Evolutionary conservation across 148 eudicot genomes (phyloP).

Genomic region (Nepenthes mirabilis): DNA sequence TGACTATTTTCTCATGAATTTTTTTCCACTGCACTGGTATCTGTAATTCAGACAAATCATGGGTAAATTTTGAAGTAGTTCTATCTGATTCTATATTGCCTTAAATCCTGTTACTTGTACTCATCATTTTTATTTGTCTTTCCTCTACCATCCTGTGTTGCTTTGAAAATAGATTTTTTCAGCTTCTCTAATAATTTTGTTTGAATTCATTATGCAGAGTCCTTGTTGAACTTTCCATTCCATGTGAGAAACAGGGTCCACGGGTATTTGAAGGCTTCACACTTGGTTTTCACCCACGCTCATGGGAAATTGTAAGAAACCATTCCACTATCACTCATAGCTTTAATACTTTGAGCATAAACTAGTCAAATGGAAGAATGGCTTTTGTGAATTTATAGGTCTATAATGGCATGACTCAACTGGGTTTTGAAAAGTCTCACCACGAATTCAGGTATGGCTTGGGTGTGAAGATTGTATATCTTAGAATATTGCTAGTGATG

Average conservation of each 20-base stretch:
- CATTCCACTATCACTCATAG: background rate
- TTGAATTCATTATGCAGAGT: slow-evolving; percentile 33
- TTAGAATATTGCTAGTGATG: no score
- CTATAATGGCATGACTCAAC: slow-evolving; percentile 83
- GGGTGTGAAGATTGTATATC: background rate
- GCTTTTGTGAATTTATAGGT: slow-evolving; percentile 34
- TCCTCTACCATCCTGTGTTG: background rate
- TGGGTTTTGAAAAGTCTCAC: slow-evolving; percentile 66
- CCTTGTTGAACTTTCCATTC: slow-evolving; percentile 82
- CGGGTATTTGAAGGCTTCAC: slow-evolving; percentile 91
- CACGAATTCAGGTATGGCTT: slow-evolving; percentile 52
- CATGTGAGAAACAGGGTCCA: slow-evolving; percentile 68
- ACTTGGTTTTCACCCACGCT: slow-evolving; percentile 84
- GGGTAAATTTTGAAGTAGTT: no score
- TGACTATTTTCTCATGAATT: no score
- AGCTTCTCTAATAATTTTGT: slow-evolving; percentile 5
- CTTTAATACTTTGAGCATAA: background rate
- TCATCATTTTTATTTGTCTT: background rate
- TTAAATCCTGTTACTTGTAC: no score
- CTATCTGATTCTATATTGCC: no score
- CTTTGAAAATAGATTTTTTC: slow-evolving; percentile 3
- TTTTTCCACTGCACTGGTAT: no score
- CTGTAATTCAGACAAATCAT: no score
- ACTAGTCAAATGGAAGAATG: slow-evolving; percentile 3
- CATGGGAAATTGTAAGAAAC: slow-evolving; percentile 75